phyloP scores from a whole-genome alignment of 768 basidiomycete genomes.

The Panaeolus cyanescens region DNA sequence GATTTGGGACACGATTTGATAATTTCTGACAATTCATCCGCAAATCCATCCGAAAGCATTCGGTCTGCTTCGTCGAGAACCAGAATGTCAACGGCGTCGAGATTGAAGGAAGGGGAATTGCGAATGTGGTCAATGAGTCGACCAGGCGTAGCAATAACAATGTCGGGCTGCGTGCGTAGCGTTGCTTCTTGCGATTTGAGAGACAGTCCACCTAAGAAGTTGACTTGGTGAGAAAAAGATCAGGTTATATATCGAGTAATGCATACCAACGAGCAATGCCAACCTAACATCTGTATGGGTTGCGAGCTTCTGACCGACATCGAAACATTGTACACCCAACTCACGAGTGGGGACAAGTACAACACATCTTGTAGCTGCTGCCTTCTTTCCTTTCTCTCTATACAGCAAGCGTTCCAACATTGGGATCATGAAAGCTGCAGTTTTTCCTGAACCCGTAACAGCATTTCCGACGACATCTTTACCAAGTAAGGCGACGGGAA shows the following conservation, averaged over 20 bases:
- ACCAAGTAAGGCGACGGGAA: conserved; percentile 91
- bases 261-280: conserved; percentile 87
- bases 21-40: conserved; percentile 92
- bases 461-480: conserved; percentile 97
- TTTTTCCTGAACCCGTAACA: conserved; percentile 98
- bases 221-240: conserved; percentile 10
- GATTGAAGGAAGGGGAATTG: conserved; percentile 90
- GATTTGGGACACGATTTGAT: conserved; percentile 85
- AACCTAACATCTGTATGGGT: conserved; percentile 88
- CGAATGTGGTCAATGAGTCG: conserved; percentile 97
- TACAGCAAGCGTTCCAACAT: conserved; percentile 92
- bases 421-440: conserved; percentile 95
- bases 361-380: conserved; percentile 86
- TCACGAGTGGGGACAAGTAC: conserved; percentile 95
- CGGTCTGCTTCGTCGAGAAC: conserved; percentile 98
- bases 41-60: conserved; percentile 95
- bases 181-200: conserved; percentile 88
- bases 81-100: conserved; percentile 91
- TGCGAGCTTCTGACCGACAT: conserved; percentile 85
- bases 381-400: conserved; percentile 85
- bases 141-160: conserved; percentile 96
- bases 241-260: conserved; percentile 1
- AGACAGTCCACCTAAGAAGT: conserved; percentile 78
- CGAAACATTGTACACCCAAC: conserved; percentile 93
- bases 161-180: conserved; percentile 86